These are phyloP conservation scores for Wickerhamiella spandovensis DNA, from an alignment of 805 yeast species.

Conservation along the genomic window DNA sequence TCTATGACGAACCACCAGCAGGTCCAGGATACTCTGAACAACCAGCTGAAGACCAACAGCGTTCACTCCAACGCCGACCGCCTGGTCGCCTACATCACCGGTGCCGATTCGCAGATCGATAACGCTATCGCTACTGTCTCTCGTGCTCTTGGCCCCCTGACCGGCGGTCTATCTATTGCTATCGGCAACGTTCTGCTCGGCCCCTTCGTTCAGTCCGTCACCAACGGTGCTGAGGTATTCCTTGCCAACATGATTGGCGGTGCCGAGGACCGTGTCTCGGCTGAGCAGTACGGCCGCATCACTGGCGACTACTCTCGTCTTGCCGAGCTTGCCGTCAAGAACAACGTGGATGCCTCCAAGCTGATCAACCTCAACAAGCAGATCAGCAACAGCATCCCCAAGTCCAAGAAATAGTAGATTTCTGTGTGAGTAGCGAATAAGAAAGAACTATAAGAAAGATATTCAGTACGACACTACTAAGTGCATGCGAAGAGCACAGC, in stretches of 20 bases:
- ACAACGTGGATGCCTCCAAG: conserved; percentile 8
- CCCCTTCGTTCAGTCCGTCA: conserved; percentile 22
- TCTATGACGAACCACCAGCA: conserved; percentile 13
- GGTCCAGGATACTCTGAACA: conserved; percentile 10
- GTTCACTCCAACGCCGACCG: conserved; percentile 10
- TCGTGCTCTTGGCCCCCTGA: conserved; percentile 12
- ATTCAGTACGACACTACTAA: no score
- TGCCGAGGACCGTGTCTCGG: conserved; percentile 9
- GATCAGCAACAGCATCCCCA: conserved; percentile 8
- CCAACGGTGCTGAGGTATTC: conserved; percentile 22
- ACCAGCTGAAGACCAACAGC: conserved; percentile 5
- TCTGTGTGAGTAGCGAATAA: no score
- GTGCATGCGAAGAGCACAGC: no score
- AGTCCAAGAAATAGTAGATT: no score
- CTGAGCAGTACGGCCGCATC: conserved; percentile 4
- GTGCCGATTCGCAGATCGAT: conserved; percentile 24
- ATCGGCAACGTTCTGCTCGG: conserved; percentile 16
- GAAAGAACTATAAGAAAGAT: no score
- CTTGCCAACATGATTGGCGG: conserved; percentile 15
- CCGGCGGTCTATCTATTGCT: conserved; percentile 13
- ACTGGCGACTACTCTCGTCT: conserved; percentile 13
- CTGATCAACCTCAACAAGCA: conserved; percentile 13
- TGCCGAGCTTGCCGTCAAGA: conserved; percentile 14
- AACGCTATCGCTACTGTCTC: conserved; percentile 17
- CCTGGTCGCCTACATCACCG: conserved; percentile 18